Base-by-base conservation (phyloP, 2,329 filamentous ascomycete species). In the Talaromyces sp. region DNA sequence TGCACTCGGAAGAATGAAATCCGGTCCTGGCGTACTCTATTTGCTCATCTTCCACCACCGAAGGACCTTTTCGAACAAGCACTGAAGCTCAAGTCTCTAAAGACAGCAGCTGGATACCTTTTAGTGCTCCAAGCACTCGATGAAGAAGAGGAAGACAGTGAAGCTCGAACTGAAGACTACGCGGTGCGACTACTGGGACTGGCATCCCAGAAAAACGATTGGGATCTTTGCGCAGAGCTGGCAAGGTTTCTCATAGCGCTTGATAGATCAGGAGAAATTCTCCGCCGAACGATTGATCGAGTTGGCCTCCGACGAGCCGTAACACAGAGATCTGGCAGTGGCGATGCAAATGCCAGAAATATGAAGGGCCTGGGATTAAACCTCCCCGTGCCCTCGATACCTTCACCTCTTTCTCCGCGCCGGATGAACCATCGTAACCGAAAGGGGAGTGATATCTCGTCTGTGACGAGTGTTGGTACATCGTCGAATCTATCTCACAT, bases 1-100 rank as follows among this genome's bases (percentile, higher is more conserved):
- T 99, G 95, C 77, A 97, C 95, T 1, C 89, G 95, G 59, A 99
- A 99, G 77, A 99, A 95, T 0, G 95, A 99, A 72, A 87, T 96
- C 8, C 87, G 93, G 44, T 96, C 92, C 60, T 99, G 95, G 95
- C 88, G 90, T 63, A 97, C 95, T 0, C 82, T 99, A 1, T 99
- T 99, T 74, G 87, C 88, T 4, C 92, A 97, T 69, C 82, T 99
- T 0, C 95, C 95, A 0, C 91, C 93, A 0, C 91, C 93, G 4
- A 89, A 92, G 69, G 90, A 95, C 67, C 83, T 99, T 0, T 99
- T 99, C 68, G 93, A 99, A 73, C 91, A 96, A 73, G 93, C 92
- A 4, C 79, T 99, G 10, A 87, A 89, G 66, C 86, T 91, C 60
- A 92, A 91, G 3, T 91, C 89, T 4, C 80, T 99, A 56, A 98